phyloP scores from a whole-genome alignment of 2,329 filamentous ascomycete genomes.

The Aureobasidium sp. region DNA sequence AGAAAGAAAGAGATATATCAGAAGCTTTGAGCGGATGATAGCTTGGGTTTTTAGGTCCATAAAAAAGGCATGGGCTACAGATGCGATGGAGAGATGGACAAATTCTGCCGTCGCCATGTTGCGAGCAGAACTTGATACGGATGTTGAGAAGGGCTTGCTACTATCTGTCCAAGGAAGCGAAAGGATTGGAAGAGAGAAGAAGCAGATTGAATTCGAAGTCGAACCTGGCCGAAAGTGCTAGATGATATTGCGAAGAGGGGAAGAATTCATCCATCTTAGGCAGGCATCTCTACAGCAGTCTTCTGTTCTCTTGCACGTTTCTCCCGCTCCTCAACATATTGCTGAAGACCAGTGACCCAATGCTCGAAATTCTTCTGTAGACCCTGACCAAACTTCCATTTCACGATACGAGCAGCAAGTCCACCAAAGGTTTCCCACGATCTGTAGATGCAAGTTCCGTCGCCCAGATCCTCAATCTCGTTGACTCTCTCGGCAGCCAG shows the following conservation, averaged over 20 bases:
- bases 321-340: conserved; percentile 29
- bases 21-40: neutral
- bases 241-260: too few species aligned
- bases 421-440: conserved; percentile 40
- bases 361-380: conserved; percentile 31
- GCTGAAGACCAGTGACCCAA: conserved; percentile 34
- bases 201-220: too few species aligned
- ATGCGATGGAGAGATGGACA: neutral
- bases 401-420: conserved; percentile 31
- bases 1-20: neutral
- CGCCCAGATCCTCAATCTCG: conserved; percentile 33
- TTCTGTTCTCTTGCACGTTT: neutral
- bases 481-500: conserved; percentile 38
- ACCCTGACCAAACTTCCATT: conserved; percentile 32
- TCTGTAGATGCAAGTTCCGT: conserved; percentile 26
- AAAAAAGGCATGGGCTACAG: neutral
- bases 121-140: neutral
- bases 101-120: neutral
- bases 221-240: neutral
- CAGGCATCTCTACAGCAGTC: conserved; percentile 1
- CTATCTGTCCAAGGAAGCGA: neutral
- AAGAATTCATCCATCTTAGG: neutral
- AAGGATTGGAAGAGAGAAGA: neutral
- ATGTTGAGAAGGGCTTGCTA: neutral
- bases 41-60: fast-evolving